Evolutionary conservation across 768 basidiomycete species (phyloP).

Genomic region (Podaxis pistillaris): DNA sequence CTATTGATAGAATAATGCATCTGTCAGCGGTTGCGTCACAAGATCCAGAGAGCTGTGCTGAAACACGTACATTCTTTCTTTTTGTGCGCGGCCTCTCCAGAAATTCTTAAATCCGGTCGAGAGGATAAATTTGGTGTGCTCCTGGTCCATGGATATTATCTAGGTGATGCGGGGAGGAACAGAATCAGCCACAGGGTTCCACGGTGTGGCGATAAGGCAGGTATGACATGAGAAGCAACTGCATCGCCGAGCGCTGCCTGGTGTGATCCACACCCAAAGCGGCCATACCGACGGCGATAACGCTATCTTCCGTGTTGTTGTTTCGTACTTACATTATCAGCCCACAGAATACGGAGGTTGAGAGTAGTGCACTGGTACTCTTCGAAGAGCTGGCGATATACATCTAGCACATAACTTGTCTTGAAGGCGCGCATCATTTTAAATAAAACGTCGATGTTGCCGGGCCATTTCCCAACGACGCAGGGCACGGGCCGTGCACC

Average conservation of each 20-base stretch:
- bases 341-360: constrained; percentile 68
- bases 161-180: constrained; percentile 25
- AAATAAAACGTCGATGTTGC: constrained; percentile 71
- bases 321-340: constrained; percentile 53
- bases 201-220: constrained; percentile 9
- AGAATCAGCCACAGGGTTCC: constrained; percentile 9
- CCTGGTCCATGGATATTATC: constrained; percentile 77
- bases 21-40: neutral
- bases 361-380: constrained; percentile 71
- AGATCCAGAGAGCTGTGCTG: neutral
- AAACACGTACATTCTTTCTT: constrained; percentile 59
- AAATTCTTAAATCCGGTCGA: constrained; percentile 67
- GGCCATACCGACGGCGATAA: neutral
- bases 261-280: constrained; percentile 11
- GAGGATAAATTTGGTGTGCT: constrained; percentile 62
- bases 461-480: constrained; percentile 71
- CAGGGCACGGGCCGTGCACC: constrained; percentile 53
- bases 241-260: neutral
- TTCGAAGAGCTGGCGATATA: constrained; percentile 64
- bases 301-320: neutral
- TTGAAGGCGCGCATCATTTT: constrained; percentile 53
- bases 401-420: constrained; percentile 59
- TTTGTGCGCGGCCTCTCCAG: constrained; percentile 62
- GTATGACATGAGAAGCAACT: constrained; percentile 2
- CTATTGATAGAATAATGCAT: constrained; percentile 22